Conservation (phyloP, 2,329 filamentous ascomycete species). For the Hortaea sp. region DNA sequence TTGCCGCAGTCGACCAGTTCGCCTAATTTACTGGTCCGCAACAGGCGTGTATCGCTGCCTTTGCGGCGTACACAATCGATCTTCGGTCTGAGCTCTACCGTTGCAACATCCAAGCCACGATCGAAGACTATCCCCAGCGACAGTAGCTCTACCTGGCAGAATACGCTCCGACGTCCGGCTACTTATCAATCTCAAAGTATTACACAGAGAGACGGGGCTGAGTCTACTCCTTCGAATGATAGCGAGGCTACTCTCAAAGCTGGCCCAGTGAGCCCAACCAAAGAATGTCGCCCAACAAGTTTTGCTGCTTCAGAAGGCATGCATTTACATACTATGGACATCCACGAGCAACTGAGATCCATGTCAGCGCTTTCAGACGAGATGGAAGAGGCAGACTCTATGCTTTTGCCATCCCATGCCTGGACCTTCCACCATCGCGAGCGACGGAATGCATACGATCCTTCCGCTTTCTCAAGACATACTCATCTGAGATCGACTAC, state of each 20-base stretch:
- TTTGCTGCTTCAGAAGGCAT: constrained; percentile 11
- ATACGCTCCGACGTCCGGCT: neutral
- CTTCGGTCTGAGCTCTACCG: neutral
- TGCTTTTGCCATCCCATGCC: constrained; percentile 1
- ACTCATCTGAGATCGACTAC: neutral
- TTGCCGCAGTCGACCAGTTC: constrained; percentile 5
- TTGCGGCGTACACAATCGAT: constrained; percentile 6
- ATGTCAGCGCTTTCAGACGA: constrained; percentile 29
- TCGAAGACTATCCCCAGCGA: neutral
- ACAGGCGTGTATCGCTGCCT: neutral
- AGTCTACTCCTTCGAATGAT: neutral
- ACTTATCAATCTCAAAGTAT: too few species aligned
- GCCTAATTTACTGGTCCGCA: constrained; percentile 3
- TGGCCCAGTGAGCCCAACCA: neutral
- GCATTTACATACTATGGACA: constrained; percentile 35
- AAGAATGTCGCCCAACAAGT: neutral
- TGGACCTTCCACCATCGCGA: constrained; percentile 13
- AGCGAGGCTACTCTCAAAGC: neutral
- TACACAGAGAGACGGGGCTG: neutral
- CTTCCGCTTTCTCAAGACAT: neutral
- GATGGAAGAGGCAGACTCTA: constrained; percentile 5
- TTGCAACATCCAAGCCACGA: constrained; percentile 1
- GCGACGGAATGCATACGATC: constrained; percentile 3
- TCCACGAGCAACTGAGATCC: constrained; percentile 35
- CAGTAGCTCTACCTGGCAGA: neutral